Conservation (phyloP, 805 yeast species). For the Sungouiella thailandica region DNA sequence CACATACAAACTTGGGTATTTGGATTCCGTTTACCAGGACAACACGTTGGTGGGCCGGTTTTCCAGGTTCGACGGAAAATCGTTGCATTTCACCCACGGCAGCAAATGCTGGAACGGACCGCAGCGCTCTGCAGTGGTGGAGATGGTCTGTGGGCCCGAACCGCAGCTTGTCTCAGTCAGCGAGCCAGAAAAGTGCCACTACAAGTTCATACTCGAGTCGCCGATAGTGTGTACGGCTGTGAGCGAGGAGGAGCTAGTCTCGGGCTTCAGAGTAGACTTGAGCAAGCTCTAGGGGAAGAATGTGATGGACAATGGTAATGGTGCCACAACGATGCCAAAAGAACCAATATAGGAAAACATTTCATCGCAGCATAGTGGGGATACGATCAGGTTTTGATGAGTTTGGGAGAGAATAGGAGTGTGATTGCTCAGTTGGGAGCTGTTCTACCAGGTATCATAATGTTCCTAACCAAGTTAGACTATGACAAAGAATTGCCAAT, state of each 20-base stretch:
- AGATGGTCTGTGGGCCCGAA: conserved; percentile 61
- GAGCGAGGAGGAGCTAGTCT: conserved; percentile 9
- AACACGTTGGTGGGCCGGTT: conserved; percentile 18
- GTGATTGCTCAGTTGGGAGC: too few species aligned
- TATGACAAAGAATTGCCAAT: too few species aligned
- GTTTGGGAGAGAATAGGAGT: too few species aligned
- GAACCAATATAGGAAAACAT: too few species aligned
- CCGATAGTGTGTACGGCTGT: conserved; percentile 41
- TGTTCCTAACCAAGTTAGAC: too few species aligned
- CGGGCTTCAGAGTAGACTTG: conserved; percentile 10
- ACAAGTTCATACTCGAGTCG: conserved; percentile 46
- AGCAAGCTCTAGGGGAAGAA: conserved; percentile 2
- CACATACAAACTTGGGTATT: conserved; percentile 57
- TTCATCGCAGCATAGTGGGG: too few species aligned
- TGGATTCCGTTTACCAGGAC: conserved; percentile 52
- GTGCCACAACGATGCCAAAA: too few species aligned
- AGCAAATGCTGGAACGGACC: conserved; percentile 96
- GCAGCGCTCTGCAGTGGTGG: conserved; percentile 59
- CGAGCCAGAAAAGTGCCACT: conserved; percentile 88
- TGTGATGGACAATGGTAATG: too few species aligned
- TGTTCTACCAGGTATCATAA: too few species aligned
- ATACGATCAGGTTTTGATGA: too few species aligned
- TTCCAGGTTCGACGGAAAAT: conserved; percentile 21
- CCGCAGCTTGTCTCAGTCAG: conserved; percentile 57
- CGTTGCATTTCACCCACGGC: conserved; percentile 53